Percentiles rank a stretch among this genome's conserved stretches.
These are phyloP conservation scores for Craspedostauros australis DNA, from an alignment of 108 stramenopile genomes.

Conservation along the genomic window DNA sequence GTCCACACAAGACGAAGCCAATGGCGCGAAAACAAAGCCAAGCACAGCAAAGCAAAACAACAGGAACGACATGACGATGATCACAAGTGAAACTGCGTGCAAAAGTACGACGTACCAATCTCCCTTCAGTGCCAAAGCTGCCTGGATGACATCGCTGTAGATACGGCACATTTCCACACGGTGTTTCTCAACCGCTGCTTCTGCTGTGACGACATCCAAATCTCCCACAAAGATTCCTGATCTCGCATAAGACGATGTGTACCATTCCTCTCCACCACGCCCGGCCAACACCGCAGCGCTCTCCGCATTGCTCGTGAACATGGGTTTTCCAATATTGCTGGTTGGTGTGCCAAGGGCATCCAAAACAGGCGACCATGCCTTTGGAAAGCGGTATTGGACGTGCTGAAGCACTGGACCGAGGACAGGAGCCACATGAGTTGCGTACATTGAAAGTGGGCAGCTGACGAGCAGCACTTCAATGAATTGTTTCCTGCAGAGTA, in stretches of 20 bases:
- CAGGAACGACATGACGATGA: too few relatives aligned
- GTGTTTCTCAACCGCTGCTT: conserved; percentile 77
- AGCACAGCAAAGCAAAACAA: too few relatives aligned
- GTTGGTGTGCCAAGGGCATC: background rate
- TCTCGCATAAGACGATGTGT: conserved; percentile 61
- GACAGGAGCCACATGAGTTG: conserved; percentile 72
- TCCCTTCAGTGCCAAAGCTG: conserved; percentile 62
- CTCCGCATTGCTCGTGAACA: conserved; percentile 42
- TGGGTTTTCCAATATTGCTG: conserved; percentile 19
- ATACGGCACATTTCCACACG: conserved; percentile 73
- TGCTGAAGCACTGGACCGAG: conserved; percentile 74
- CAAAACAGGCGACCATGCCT: conserved; percentile 62
- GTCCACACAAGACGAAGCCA: background rate
- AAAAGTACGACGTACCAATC: conserved; percentile 40
- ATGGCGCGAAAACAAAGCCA: background rate
- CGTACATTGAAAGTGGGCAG: conserved; percentile 74
- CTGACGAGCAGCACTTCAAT: conserved; percentile 66
- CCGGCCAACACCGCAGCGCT: conserved; percentile 47
- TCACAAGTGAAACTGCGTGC: too few relatives aligned
- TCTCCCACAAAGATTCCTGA: conserved; percentile 86
- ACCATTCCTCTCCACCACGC: conserved; percentile 64
- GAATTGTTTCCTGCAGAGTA: conserved; percentile 59
- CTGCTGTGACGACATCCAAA: conserved; percentile 59
- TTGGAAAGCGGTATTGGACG: conserved; percentile 63
- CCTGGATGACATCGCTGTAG: conserved; percentile 71